phyloP scores from a whole-genome alignment of 2,329 filamentous ascomycete species.

The Coniochaeta sp. region DNA sequence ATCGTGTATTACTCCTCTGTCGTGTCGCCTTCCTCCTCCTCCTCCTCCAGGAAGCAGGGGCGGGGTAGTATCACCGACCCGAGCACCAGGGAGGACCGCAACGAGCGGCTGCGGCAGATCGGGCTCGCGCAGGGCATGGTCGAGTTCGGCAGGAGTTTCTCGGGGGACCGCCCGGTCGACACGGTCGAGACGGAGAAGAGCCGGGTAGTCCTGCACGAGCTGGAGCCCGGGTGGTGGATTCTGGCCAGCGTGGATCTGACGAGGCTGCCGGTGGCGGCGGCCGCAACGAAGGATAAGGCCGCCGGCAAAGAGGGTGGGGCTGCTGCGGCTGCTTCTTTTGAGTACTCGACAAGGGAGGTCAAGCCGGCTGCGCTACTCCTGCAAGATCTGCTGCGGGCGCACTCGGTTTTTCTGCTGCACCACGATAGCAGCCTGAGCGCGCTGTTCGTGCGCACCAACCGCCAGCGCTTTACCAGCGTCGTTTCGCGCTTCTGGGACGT shows the following conservation, averaged over 20 bases:
- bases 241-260: slow-evolving; percentile 42
- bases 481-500: slow-evolving; percentile 76
- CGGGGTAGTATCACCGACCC: slow-evolving; percentile 29
- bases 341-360: slow-evolving; percentile 87
- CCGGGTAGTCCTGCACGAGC: slow-evolving; percentile 74
- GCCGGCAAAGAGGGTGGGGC: background rate
- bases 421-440: slow-evolving; percentile 69
- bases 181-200: slow-evolving; percentile 87
- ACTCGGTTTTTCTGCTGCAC: slow-evolving; percentile 79
- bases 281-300: background rate
- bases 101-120: slow-evolving; percentile 85
- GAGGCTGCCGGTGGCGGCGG: slow-evolving; percentile 16
- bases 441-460: slow-evolving; percentile 57
- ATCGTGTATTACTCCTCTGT: slow-evolving; percentile 87
- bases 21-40: slow-evolving; percentile 10
- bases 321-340: slow-evolving; percentile 36
- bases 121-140: slow-evolving; percentile 96
- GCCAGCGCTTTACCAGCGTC: slow-evolving; percentile 62
- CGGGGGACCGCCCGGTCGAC: slow-evolving; percentile 67
- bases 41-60: slow-evolving; percentile 24
- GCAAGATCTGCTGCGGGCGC: slow-evolving; percentile 74
- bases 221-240: slow-evolving; percentile 94
- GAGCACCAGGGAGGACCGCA: slow-evolving; percentile 52
- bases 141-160: slow-evolving; percentile 84
- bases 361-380: slow-evolving; percentile 72